Base-by-base conservation (phyloP, 805 yeast genomes). In the Candida nitratophila region DNA sequence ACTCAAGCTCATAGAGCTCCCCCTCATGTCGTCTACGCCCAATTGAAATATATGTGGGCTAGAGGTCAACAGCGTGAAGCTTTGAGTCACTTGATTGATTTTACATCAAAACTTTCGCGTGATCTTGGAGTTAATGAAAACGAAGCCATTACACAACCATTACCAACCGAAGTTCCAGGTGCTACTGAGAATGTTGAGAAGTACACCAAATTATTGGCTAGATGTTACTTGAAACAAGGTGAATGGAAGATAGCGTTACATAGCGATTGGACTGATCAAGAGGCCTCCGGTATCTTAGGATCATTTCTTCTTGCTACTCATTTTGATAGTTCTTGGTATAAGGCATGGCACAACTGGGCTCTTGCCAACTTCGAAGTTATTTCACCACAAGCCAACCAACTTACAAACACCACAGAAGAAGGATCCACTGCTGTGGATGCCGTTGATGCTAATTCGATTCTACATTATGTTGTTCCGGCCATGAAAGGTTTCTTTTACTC, bases 271-370 rank as follows among this genome's bases (percentile, higher is more conserved):
- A 76, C 86, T 47, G 73, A 79, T 10, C 85, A 81, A 48, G 77
- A 76, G 46, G 62, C 69, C 7, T 90, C 88, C 37, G 84, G 90
- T 1, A 88, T 93, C 50, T 67, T 93, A 47, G 96, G 97, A 12
- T 89, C 97, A 0, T 93, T 87, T 60, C 68, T 93, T 44, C 70
- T 93, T 50, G 98, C 99, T 0, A 91, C 99, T 0, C 96, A 90
- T 60, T 91, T 93, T 63, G 97, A 93, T 60, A 73, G 77, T 31
- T 76, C 77, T 21, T 93, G 99, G 96, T 93, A 93, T 57, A 93
- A 95, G 59, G 99, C 98, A 16, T 95, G 99, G 99, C 99, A 93
- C 61, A 91, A 89, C 58, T 93, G 99, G 99, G 99, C 99, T 0
- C 70, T 95, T 57, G 97, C 98, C 1, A 93, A 95, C 63, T 93